These are phyloP conservation scores for Vararia minispora DNA, from an alignment of 768 basidiomycete genomes.

Conservation along the genomic window DNA sequence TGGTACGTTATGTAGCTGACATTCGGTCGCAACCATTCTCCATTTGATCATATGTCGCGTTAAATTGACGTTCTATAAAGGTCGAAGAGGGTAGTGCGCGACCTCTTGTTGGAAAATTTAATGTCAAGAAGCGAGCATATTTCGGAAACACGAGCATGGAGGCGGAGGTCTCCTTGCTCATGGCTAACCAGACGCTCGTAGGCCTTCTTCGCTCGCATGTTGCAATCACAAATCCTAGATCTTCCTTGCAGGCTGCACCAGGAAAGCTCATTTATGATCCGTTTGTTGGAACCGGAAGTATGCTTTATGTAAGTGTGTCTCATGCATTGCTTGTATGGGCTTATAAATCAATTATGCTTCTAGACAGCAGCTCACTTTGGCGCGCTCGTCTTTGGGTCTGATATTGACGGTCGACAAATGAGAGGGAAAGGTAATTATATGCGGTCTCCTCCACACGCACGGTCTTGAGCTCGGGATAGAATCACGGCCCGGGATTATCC, in stretches of 20 bases:
- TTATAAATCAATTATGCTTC: neutral
- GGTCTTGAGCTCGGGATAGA: too few species aligned
- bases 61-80: slow-evolving; percentile 23
- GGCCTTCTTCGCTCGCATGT: slow-evolving; percentile 7
- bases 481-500: slow-evolving; percentile 55
- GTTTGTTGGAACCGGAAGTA: slow-evolving; percentile 88
- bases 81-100: slow-evolving; percentile 59
- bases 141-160: slow-evolving; percentile 99
- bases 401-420: slow-evolving; percentile 97
- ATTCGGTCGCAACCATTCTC: neutral
- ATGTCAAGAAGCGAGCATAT: slow-evolving; percentile 82
- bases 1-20: slow-evolving; percentile 41
- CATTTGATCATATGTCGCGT: neutral
- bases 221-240: neutral
- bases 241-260: slow-evolving; percentile 52
- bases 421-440: slow-evolving; percentile 65
- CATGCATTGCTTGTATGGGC: neutral
- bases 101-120: slow-evolving; percentile 53
- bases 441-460: neutral
- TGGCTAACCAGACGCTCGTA: slow-evolving; percentile 93
- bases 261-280: slow-evolving; percentile 93
- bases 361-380: slow-evolving; percentile 87
- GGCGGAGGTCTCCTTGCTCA: slow-evolving; percentile 85
- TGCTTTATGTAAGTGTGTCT: slow-evolving; percentile 58
- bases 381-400: slow-evolving; percentile 78